Evolutionary conservation across 805 yeast species (phyloP).

Genomic region (Myxozyma nipponensis): DNA sequence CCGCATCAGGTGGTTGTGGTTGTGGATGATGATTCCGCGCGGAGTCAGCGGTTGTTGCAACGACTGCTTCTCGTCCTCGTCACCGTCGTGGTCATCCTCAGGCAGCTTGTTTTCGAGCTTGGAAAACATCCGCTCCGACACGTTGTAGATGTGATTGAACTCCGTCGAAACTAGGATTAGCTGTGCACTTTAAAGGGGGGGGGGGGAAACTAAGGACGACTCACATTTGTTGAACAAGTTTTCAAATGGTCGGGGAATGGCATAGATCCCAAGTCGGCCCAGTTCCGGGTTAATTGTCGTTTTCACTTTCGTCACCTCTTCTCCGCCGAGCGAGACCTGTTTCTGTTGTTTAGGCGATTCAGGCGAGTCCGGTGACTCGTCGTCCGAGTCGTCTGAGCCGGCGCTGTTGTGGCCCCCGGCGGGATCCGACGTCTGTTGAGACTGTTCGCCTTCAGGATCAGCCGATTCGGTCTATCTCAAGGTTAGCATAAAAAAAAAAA

Average conservation of each 20-base stretch:
- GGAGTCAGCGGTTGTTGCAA: conserved; percentile 57
- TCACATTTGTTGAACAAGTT: conserved; percentile 6
- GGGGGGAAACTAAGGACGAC: not conserved
- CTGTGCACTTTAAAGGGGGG: no score
- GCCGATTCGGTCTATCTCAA: not conserved
- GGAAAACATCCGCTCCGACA: conserved; percentile 43
- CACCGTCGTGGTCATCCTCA: not conserved
- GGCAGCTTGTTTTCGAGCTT: conserved; percentile 5
- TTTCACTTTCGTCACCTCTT: conserved; percentile 1
- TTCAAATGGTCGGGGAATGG: conserved; percentile 13
- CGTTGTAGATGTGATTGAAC: conserved; percentile 74
- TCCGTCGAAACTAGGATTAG: conserved; percentile 61
- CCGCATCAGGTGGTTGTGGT: conserved; percentile 67
- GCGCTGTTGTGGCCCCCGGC: not conserved
- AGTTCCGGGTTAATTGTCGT: conserved; percentile 1
- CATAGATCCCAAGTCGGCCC: conserved; percentile 8
- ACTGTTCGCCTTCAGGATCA: conserved; percentile 19
- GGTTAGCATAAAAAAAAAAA: not conserved
- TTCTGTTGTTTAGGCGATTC: not conserved
- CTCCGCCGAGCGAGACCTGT: not conserved
- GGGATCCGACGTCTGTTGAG: conserved; percentile 43
- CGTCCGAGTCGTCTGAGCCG: not conserved
- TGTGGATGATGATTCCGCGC: conserved; percentile 65
- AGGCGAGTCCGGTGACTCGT: not conserved
- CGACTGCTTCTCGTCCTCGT: conserved; percentile 65